Conservation (phyloP, 176 grass and related monocot species). For the Aegilops speltoides region DNA sequence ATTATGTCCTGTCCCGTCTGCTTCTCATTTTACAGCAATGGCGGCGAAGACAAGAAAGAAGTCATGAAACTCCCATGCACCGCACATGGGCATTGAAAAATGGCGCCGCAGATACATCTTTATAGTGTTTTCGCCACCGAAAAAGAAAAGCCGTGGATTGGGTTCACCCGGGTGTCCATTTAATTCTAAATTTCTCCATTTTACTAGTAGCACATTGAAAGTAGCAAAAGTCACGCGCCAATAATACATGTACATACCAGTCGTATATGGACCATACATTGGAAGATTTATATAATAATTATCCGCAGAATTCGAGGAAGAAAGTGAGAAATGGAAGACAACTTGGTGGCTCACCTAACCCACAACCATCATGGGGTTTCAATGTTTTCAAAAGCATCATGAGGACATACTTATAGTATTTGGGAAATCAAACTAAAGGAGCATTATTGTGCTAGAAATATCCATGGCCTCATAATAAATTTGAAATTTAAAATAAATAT, state of each 20-base stretch:
- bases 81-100: background rate
- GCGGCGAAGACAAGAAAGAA: background rate
- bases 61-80: background rate
- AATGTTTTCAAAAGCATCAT: too few relatives aligned
- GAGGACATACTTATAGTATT: too few relatives aligned
- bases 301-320: background rate
- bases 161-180: background rate
- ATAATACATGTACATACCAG: background rate
- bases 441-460: background rate
- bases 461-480: background rate
- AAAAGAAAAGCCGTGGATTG: background rate
- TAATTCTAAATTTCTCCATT: background rate
- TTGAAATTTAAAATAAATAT: background rate
- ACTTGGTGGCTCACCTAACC: background rate
- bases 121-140: rapidly evolving
- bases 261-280: too few relatives aligned
- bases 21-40: background rate
- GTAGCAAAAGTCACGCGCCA: background rate
- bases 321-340: background rate
- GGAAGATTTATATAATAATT: background rate
- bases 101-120: too few relatives aligned
- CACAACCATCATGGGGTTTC: background rate
- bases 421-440: background rate
- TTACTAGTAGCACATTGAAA: background rate
- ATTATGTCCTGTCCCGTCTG: background rate